Base-by-base conservation (phyloP, 2,329 filamentous ascomycete genomes). In the Fusarium cyanostomum region DNA sequence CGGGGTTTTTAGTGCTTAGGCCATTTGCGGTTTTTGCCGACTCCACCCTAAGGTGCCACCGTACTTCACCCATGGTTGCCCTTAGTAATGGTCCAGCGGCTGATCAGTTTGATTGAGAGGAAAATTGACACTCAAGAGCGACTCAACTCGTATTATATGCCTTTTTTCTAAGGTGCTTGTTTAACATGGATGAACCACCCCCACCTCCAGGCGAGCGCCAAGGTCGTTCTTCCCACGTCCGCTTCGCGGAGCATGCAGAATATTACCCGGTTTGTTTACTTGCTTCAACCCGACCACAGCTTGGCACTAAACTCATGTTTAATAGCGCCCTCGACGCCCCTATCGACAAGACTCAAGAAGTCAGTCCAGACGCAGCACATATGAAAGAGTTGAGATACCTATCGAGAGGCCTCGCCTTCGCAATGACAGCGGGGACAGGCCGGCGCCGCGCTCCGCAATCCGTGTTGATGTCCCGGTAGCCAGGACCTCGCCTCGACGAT, bases 211-310 rank as follows among this genome's bases (percentile, higher is more conserved):
- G 49, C 8, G 58, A 56, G 16, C 64, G 52, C 8, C 58, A 51
- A 16, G 58, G 42, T 9, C 62, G 52, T 38, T 27, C 51, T 24
- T 41, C 49, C 10, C 61, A 64, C 26, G 65, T 68, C 21, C 65
- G 62, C 31, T 68, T 67, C 28, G 51, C 59, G 28, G 65, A 62
- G 24, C 38, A 9, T 21, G 45, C 58, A 30, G 59, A 69, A 46
- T 49, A 59, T 44, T 59, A 59, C 15, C 51, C 35, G 57, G 65
- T 69, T 46, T 58, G 65, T 59, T 56, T 58, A 44, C 39, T 15
- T 21, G 7, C 27, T 10, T 39, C 8, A 38, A 31, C 42, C 39
- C 21, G 26, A 28, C 26, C 27, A 34, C 12, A 16, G 8, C 21
- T 24, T n/a, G 8, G 8, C 11, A 16, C 12, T 41, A 28, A 44